These are phyloP conservation scores for Macrophomina pseudophaseolina DNA, from an alignment of 2,329 filamentous ascomycete species.

Conservation along the genomic window DNA sequence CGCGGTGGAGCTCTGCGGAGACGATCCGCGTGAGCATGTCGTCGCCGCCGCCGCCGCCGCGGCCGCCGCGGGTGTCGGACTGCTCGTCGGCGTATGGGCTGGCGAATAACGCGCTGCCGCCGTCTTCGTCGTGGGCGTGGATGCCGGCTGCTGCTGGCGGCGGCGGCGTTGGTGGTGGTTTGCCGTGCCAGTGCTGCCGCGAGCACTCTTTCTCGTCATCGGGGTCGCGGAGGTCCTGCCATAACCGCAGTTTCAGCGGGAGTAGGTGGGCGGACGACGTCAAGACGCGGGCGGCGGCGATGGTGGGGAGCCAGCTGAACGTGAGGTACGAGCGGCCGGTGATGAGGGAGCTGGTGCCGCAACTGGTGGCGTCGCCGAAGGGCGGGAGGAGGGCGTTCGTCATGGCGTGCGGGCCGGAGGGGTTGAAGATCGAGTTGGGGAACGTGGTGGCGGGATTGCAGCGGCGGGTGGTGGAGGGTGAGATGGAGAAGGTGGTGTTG, in stretches of 20 bases:
- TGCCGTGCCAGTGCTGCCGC: neutral
- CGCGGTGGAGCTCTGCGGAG: neutral
- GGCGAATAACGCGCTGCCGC: neutral
- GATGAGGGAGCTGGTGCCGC: conserved; percentile 24
- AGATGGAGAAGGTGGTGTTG: conserved; percentile 5
- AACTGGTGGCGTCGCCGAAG: conserved; percentile 21
- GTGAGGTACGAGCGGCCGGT: conserved; percentile 22
- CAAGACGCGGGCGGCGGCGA: no score
- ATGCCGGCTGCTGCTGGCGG: neutral
- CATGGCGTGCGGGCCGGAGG: conserved; percentile 14
- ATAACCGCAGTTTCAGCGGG: neutral
- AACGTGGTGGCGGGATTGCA: conserved; percentile 10
- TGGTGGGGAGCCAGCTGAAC: conserved; percentile 16
- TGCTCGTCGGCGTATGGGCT: conserved; percentile 22
- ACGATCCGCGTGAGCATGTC: conserved; percentile 3
- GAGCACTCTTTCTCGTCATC: neutral
- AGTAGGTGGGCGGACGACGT: no score
- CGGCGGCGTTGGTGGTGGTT: neutral
- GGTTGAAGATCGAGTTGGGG: conserved; percentile 8
- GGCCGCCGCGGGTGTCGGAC: neutral
- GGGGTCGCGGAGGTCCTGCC: neutral
- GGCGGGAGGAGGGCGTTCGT: conserved; percentile 8
- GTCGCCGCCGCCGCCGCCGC: neutral
- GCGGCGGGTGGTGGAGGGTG: neutral
- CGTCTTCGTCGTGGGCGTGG: neutral